These are phyloP conservation scores for Paraurostyla sp. DNA, from an alignment of 73 alveolate species.

Conservation along the genomic window DNA sequence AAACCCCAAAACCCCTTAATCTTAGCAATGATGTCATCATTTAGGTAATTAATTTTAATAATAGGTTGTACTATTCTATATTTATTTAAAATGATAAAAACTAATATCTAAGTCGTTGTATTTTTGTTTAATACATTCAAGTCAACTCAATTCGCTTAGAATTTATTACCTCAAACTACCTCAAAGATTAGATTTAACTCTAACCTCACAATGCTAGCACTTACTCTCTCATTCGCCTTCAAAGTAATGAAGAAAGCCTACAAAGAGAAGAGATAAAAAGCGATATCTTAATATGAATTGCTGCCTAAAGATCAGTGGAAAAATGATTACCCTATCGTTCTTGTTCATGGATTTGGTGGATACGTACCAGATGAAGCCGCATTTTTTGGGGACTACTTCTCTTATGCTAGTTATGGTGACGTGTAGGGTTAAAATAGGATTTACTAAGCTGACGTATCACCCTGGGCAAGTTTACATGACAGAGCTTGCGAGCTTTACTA, in stretches of 20 bases:
- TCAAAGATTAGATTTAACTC: neutral
- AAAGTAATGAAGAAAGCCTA: constrained; percentile 2
- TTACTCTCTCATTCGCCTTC: neutral
- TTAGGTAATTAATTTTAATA: too few relatives aligned
- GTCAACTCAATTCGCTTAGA: neutral
- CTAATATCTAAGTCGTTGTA: neutral
- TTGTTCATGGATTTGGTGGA: constrained; percentile 67
- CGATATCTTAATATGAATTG: neutral
- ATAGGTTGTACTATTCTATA: too few relatives aligned
- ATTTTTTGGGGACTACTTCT: constrained; percentile 55
- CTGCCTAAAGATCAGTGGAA: constrained; percentile 51
- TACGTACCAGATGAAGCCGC: constrained; percentile 39
- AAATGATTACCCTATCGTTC: constrained; percentile 59
- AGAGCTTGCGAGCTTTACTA: constrained; percentile 73
- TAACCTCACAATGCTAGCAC: constrained; percentile 12
- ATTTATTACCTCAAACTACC: neutral
- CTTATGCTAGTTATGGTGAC: neutral
- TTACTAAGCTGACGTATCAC: constrained; percentile 63
- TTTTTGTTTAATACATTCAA: constrained; percentile 11
- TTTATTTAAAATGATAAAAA: neutral
- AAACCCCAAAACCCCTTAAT: too few relatives aligned
- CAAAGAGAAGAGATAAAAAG: neutral
- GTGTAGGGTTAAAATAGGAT: constrained; percentile 41
- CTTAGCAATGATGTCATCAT: too few relatives aligned
- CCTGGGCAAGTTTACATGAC: constrained; percentile 59